phyloP scores from a whole-genome alignment of 164 flowering plant species.

The Chloranthus sessilifolius region DNA sequence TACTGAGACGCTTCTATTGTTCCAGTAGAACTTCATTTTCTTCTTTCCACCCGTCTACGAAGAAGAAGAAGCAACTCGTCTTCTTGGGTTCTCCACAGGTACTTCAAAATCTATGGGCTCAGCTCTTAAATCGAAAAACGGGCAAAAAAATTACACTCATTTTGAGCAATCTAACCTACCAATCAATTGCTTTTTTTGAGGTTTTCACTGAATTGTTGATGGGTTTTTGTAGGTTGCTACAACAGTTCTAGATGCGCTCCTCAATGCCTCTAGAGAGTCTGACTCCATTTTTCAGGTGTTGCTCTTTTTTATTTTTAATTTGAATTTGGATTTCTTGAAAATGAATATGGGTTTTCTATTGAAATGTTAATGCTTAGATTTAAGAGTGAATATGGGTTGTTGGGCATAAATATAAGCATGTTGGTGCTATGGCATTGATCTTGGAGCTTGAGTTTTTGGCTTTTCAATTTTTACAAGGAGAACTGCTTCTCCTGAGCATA shows the following conservation, averaged over 20 bases:
- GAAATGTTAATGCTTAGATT: slow-evolving; percentile 1
- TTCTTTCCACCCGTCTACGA: slow-evolving; percentile 19
- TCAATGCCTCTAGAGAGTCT: slow-evolving; percentile 63
- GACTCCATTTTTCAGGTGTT: slow-evolving; percentile 78
- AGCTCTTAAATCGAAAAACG: neutral
- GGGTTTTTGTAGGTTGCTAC: slow-evolving; percentile 53
- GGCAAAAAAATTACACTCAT: neutral
- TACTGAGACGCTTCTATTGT: slow-evolving; percentile 70
- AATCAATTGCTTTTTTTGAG: neutral
- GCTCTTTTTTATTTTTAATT: neutral
- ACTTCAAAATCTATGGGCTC: slow-evolving; percentile 1
- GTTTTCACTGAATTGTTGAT: neutral
- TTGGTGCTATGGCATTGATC: neutral
- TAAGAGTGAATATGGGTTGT: no score
- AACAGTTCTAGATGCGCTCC: slow-evolving; percentile 68
- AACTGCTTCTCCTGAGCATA: neutral
- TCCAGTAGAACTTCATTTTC: slow-evolving; percentile 24
- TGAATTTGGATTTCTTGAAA: neutral
- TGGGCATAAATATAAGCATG: neutral
- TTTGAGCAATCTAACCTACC: neutral
- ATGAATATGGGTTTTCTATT: neutral
- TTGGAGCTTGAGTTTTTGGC: neutral
- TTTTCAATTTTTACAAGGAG: neutral
- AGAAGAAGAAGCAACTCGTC: slow-evolving; percentile 63
- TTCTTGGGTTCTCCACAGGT: slow-evolving; percentile 95